Conservation (phyloP, 352 stramenopile genomes). For the Phytophthora chlamydospora region DNA sequence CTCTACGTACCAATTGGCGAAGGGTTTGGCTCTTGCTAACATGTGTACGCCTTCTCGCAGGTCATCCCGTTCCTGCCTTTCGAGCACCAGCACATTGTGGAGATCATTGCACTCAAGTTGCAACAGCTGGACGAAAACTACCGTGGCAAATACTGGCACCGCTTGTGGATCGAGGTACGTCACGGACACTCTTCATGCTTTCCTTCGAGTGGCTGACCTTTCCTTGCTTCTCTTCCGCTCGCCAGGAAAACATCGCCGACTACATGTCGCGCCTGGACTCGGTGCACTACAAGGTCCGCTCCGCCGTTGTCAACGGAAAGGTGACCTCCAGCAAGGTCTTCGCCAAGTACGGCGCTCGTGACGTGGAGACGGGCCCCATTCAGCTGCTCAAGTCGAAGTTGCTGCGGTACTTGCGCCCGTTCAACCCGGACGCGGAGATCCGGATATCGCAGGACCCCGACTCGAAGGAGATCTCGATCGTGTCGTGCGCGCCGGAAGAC, state of each 20-base stretch:
- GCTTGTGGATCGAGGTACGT: constrained; percentile 74
- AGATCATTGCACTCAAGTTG: constrained; percentile 87
- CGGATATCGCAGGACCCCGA: constrained; percentile 55
- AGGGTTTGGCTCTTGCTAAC: neutral
- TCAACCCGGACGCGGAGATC: constrained; percentile 77
- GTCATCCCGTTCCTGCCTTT: constrained; percentile 91
- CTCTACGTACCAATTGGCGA: neutral
- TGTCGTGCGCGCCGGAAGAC: constrained; percentile 47
- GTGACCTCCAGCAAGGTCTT: constrained; percentile 73
- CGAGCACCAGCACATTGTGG: constrained; percentile 77
- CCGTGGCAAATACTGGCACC: constrained; percentile 75
- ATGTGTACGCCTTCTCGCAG: constrained; percentile 25
- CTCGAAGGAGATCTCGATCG: constrained; percentile 61
- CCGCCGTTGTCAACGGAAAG: constrained; percentile 50
- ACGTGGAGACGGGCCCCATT: constrained; percentile 79
- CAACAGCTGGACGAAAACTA: constrained; percentile 77
- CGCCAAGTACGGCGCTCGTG: constrained; percentile 84
- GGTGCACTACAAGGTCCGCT: constrained; percentile 77
- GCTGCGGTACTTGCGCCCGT: constrained; percentile 75
- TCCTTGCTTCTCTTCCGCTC: neutral
- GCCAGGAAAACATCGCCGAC: constrained; percentile 55
- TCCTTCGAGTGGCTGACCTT: neutral
- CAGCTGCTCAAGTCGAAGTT: constrained; percentile 86
- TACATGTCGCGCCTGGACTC: constrained; percentile 79
- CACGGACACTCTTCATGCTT: neutral